Evolutionary conservation across 1,284 basidiomycete species (phyloP), one percentile per base, ranked within the genome.

Genomic region (Hemileia vastatrix): DNA sequence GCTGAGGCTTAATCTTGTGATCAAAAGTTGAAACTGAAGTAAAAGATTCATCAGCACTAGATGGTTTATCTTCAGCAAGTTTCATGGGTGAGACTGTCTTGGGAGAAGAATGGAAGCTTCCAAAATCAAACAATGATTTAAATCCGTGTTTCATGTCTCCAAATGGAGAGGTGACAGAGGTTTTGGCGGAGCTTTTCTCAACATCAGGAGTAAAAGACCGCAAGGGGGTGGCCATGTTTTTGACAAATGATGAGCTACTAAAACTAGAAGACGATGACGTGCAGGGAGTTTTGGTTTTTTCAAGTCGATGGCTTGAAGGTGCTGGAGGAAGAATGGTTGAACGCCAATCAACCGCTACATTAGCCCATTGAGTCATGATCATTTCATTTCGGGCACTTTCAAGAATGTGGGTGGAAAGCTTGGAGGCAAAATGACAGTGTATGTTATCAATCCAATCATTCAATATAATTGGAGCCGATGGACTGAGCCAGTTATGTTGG

Each of bases 321-420:
- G 56, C 13, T 36, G 45, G 45, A 40, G 3, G 27, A 27, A 19
- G 11, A 33, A 19, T 57, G 19, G 19, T 21, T 2, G 24, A 1
- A 33, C 49, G 50, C 59, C 59, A 62, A 3, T 40, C 40, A 18
- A 62, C 53, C 19, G 47, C 9, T n/a, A 55, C 31, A 47, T 53
- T 62, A 27, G 54, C 53, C 59, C 59, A 62, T 50, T 62, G 59
- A 21, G 59, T 62, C 18, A 23, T 50, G 18, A 55, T 9, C 51
- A 62, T 62, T 43, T 62, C 45, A 18, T 19, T 62, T 33, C 59
- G 47, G 23, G 45, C 59, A 33, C 15, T 15, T 40, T 62, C 59
- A 18, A 62, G 48, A 21, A 62, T 40, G 8, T 48, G 52, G 31
- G 27, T 55, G n/a, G 59, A 44, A 15, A 54, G 36, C 44, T 55